These are phyloP conservation scores for Entomortierella parvispora DNA, from an alignment of 192 early-diverging fungal species.

Conservation along the genomic window DNA sequence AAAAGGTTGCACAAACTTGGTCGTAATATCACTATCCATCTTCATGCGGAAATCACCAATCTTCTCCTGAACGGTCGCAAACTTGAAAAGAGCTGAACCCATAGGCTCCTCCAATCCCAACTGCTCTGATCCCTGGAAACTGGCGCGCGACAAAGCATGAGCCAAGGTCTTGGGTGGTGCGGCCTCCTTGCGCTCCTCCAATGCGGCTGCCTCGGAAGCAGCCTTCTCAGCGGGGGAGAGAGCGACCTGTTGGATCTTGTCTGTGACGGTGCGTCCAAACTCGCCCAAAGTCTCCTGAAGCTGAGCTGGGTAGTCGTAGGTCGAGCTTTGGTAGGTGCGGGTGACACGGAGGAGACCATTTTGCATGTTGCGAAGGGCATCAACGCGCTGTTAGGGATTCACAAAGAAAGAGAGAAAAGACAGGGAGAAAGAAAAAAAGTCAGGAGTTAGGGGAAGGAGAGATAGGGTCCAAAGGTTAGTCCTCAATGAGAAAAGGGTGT, in stretches of 20 bases:
- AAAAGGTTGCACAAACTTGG: constrained; percentile 83
- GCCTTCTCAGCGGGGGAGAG: constrained; percentile 64
- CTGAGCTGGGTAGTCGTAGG: constrained; percentile 81
- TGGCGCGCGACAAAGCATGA: constrained; percentile 81
- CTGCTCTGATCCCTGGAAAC: constrained; percentile 70
- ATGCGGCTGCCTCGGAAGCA: constrained; percentile 40
- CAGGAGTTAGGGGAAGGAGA: too few species aligned
- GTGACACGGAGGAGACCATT: constrained; percentile 77
- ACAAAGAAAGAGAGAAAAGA: not conserved
- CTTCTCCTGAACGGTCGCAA: constrained; percentile 85
- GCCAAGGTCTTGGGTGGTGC: constrained; percentile 67
- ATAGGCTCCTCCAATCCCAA: constrained; percentile 86
- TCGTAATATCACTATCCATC: constrained; percentile 77
- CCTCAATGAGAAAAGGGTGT: too few species aligned
- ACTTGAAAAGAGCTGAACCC: constrained; percentile 87
- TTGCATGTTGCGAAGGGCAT: constrained; percentile 76
- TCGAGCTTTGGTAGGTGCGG: constrained; percentile 75
- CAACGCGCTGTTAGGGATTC: constrained; percentile 70
- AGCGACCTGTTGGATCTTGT: constrained; percentile 67
- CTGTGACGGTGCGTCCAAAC: constrained; percentile 73
- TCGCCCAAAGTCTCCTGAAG: constrained; percentile 77
- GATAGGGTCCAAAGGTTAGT: not conserved
- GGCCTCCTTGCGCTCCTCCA: constrained; percentile 37
- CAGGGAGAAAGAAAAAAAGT: not conserved
- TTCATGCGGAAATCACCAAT: constrained; percentile 83